Base-by-base conservation (phyloP, 2,329 filamentous ascomycete species). In the Hypoxylon sp. region DNA sequence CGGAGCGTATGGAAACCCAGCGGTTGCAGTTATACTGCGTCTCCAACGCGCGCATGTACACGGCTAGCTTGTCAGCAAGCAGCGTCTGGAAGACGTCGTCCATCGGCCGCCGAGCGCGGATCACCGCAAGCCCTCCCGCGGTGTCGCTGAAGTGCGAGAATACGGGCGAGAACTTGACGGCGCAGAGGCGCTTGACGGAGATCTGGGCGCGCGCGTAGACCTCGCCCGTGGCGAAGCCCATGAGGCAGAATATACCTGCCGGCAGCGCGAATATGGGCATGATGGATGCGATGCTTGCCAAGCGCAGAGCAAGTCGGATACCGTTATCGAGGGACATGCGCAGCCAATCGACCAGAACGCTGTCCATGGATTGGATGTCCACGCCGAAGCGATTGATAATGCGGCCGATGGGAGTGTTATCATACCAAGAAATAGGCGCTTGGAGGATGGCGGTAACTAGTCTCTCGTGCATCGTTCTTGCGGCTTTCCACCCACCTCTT, bases 361-460 rank as follows among this genome's bases (percentile, higher is more conserved):
- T 73, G 53, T 82, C 79, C 43, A 82, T 71, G 0, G 78, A 78
- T 4, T 73, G 70, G 55, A 80, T 79, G 47, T 82, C 79, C 17
- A 78, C 76, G 1, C 75, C 75, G 57, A 82, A 79, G 9, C 79
- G 75, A 57, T 80, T 80, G 44, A 76, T 71, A 42, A 78, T 73
- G 27, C 78, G 73, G 4, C 78, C 75, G n/a, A 76, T 71, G 0
- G 78, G 74, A 1, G 77, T 71, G 30, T 75, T 65, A 57, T 79
- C 78, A 61, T 78, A 81, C 79, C 79, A 83, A 3, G 73, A 71
- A 5, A 82, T 66, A 0, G 79, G 75, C 2, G 78, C 79, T 7
- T 70, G 66, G 62, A 82, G 69, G n/a, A 81, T 69, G 9, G 77
- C 73, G 5, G 67, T 66, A 36, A 81, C 73, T 21, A 82, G 74